Percentiles rank a stretch among this genome's conserved stretches.
phyloP scores from a whole-genome alignment of 306 rosid genomes.

The Argentina anserina region DNA sequence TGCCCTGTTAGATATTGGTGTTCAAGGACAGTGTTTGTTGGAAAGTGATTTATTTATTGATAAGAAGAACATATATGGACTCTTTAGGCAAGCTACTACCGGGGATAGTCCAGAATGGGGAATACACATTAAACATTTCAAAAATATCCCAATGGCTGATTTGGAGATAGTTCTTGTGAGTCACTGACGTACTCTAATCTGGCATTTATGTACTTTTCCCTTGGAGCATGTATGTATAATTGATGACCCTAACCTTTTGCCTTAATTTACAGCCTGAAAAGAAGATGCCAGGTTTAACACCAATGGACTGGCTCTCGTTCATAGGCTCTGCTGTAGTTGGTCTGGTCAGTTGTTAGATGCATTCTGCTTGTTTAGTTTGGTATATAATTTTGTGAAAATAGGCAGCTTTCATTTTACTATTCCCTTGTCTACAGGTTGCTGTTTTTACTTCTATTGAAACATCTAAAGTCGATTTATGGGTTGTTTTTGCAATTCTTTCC shows the following conservation, averaged over 20 bases:
- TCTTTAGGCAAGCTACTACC: conserved; percentile 62
- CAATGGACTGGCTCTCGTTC: conserved; percentile 98
- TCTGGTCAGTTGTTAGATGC: conserved; percentile 53
- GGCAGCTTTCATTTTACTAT: neutral
- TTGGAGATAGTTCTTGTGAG: conserved; percentile 96
- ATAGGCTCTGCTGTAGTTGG: conserved; percentile 89
- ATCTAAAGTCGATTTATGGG: conserved; percentile 82
- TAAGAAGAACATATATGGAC: conserved; percentile 17
- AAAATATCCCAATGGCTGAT: conserved; percentile 92
- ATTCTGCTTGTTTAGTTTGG: conserved; percentile 6
- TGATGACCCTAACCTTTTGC: conserved; percentile 30
- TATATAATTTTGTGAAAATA: conserved; percentile 20
- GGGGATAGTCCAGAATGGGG: conserved; percentile 49
- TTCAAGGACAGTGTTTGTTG: neutral
- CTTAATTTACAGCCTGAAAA: conserved; percentile 87
- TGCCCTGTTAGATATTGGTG: neutral
- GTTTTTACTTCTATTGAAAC: conserved; percentile 73
- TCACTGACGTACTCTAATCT: conserved; percentile 15
- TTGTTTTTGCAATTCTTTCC: conserved; percentile 74
- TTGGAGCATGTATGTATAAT: conserved; percentile 13
- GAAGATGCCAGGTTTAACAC: conserved; percentile 96
- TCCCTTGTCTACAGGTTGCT: conserved; percentile 61
- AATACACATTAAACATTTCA: conserved; percentile 85
- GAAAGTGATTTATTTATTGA: conserved; percentile 30
- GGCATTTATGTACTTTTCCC: neutral